Conservation (phyloP, 164 flowering plant species). For the Santalum album region DNA sequence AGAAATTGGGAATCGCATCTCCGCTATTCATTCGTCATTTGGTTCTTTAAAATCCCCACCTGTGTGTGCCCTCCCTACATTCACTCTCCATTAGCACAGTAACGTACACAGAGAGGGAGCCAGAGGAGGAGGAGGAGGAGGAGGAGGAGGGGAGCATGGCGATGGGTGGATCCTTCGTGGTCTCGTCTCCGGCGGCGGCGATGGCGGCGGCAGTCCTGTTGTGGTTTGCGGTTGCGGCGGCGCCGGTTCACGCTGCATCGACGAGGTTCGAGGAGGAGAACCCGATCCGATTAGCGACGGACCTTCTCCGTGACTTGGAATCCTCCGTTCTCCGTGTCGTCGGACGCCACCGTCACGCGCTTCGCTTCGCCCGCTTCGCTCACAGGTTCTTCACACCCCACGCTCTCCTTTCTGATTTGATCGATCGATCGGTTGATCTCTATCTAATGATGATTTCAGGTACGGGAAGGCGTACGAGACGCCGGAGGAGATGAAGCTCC, state of each 20-base stretch:
- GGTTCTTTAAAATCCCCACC: too few relatives aligned
- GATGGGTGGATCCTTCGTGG: conserved; percentile 21
- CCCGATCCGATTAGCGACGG: conserved; percentile 67
- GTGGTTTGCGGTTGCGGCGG: conserved; percentile 24
- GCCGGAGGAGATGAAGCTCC: conserved; percentile 49
- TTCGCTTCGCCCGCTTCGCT: conserved; percentile 82
- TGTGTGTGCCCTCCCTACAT: too few relatives aligned
- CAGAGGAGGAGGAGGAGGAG: too few relatives aligned
- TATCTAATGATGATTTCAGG: conserved; percentile 19
- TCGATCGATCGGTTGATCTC: too few relatives aligned
- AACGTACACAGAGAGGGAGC: too few relatives aligned
- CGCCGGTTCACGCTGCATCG: conserved; percentile 2
- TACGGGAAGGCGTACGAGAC: conserved; percentile 68
- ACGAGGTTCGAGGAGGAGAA: conserved; percentile 50
- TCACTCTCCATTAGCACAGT: too few relatives aligned
- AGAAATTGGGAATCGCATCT: too few relatives aligned
- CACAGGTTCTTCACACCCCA: conserved; percentile 29
- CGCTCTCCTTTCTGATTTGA: not conserved
- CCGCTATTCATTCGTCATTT: too few relatives aligned
- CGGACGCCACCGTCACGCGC: conserved; percentile 60
- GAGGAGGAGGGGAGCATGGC: too few relatives aligned
- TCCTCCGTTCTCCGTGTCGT: conserved; percentile 32
- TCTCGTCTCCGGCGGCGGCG: conserved; percentile 13
- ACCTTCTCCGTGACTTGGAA: conserved; percentile 52
- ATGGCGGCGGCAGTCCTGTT: conserved; percentile 25